phyloP scores from a whole-genome alignment of 2,329 filamentous ascomycete species.

The Sporothrix curviconia region DNA sequence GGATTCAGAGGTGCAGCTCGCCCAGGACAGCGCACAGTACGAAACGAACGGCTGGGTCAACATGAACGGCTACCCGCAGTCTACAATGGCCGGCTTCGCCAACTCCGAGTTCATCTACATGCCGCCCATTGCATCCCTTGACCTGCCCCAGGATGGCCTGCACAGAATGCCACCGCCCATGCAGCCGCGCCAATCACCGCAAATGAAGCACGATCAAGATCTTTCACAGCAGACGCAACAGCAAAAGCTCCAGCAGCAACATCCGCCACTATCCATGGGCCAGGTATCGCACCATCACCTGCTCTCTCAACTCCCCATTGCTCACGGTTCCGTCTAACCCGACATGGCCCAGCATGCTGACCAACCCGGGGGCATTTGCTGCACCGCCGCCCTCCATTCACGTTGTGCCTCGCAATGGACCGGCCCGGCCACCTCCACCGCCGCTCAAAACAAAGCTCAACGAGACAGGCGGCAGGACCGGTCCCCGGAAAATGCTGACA shows the following conservation, averaged over 20 bases:
- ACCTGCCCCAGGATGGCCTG: slow-evolving; percentile 45
- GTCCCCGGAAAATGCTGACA: slow-evolving; percentile 79
- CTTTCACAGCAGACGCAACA: slow-evolving; percentile 12
- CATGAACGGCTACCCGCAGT: slow-evolving; percentile 59
- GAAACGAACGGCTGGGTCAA: slow-evolving; percentile 47
- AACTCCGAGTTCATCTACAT: slow-evolving; percentile 52
- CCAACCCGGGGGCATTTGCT: slow-evolving; percentile 60
- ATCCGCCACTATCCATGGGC: slow-evolving; percentile 14
- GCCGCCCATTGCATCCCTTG: slow-evolving; percentile 38
- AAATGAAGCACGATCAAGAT: slow-evolving; percentile 6
- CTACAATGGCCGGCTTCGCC: slow-evolving; percentile 63
- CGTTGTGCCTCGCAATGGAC: slow-evolving; percentile 7
- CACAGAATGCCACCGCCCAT: slow-evolving; percentile 49
- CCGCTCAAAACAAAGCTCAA: slow-evolving; percentile 39
- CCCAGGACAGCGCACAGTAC: slow-evolving; percentile 31
- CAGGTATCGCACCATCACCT: slow-evolving; percentile 35
- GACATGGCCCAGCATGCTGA: slow-evolving; percentile 77
- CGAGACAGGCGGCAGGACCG: slow-evolving; percentile 47
- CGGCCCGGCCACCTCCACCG: slow-evolving; percentile 36
- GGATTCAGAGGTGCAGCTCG: slow-evolving; percentile 41
- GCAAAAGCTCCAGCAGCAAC: slow-evolving; percentile 5
- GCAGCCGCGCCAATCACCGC: slow-evolving; percentile 29
- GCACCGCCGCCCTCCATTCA: slow-evolving; percentile 41
- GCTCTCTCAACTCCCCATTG: slow-evolving; percentile 54
- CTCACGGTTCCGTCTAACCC: slow-evolving; percentile 62